Base-by-base conservation (phyloP, 441 rosid species). In the Euphorbia neoarborescens region DNA sequence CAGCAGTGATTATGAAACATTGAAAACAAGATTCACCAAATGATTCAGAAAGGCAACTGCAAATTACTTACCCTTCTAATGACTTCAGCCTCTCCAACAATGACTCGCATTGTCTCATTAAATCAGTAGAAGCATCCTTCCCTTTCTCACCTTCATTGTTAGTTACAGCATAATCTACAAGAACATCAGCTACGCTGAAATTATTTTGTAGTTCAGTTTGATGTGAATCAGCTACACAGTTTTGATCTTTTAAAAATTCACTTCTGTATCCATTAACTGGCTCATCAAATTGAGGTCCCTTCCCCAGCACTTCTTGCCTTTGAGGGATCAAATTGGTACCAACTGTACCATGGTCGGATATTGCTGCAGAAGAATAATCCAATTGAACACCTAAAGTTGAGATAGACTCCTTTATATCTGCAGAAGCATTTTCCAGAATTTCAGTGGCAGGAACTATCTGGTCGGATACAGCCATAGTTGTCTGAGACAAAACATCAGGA, bases 11-110 rank as follows among this genome's bases (percentile, higher is more conserved):
- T 67, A 63, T 46, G 28, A 10, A 40, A 65, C 69, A 62, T 13
- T 0, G 7, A 64, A 63, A 27, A 30, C 14, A 42, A 72, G 32
- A 79, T 40, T 57, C 6, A 59, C 15, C 5, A 59, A 25, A 60
- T 5, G 73, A 63, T 46, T 48, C 56, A 71, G 9, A 20, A 76
- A 76, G 46, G 44, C 17, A 70, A 73, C 62, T 51, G 51, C 40
- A 63, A 72, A 73, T n/a, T 65, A 42, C 77, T 76, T 87, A 94
- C 99, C 87, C 86, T 80, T 85, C 75, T 71, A 94, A 77, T 42
- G 90, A 87, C 78, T 82, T 87, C 83, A 94, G 73, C 73, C 87
- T 90, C 75, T 86, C 96, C 81, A 90, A 76, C 80, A 92, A 85
- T 69, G 73, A 51, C 73, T 92, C 88, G 7, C 86, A 82, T 74